phyloP scores from a whole-genome alignment of 768 basidiomycete genomes.

The Pleurotus citrinopileatus region DNA sequence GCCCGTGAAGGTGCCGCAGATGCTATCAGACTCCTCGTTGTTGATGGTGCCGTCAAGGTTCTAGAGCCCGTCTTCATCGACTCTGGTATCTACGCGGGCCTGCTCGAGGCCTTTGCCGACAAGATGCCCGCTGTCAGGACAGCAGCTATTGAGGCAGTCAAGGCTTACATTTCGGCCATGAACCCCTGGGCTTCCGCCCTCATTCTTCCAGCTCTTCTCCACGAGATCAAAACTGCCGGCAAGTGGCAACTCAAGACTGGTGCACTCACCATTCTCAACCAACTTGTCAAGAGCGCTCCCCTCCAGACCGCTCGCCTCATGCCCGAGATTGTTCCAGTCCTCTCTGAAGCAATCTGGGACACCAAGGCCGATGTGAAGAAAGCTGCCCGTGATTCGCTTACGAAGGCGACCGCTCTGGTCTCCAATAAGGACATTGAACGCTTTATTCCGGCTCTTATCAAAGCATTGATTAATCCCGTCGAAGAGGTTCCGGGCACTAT shows the following conservation, averaged over 20 bases:
- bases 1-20: constrained; percentile 86
- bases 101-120: constrained; percentile 93
- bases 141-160: constrained; percentile 81
- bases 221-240: constrained; percentile 92
- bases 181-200: constrained; percentile 87
- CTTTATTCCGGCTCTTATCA: constrained; percentile 97
- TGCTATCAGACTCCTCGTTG: constrained; percentile 63
- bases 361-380: constrained; percentile 99
- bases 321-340: constrained; percentile 92
- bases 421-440: constrained; percentile 98
- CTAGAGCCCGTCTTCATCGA: constrained; percentile 88
- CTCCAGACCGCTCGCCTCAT: constrained; percentile 84
- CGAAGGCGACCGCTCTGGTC: constrained; percentile 90
- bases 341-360: constrained; percentile 97
- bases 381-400: constrained; percentile 91
- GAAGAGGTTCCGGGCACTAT: constrained; percentile 98
- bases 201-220: constrained; percentile 84
- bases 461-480: constrained; percentile 97
- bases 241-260: constrained; percentile 98
- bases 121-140: constrained; percentile 88
- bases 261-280: constrained; percentile 76
- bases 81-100: constrained; percentile 81
- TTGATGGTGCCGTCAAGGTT: constrained; percentile 70
- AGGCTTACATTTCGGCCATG: constrained; percentile 69
- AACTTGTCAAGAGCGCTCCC: constrained; percentile 82